These are phyloP conservation scores for Inosperma sp. DNA, from an alignment of 768 basidiomycete genomes.

Conservation along the genomic window DNA sequence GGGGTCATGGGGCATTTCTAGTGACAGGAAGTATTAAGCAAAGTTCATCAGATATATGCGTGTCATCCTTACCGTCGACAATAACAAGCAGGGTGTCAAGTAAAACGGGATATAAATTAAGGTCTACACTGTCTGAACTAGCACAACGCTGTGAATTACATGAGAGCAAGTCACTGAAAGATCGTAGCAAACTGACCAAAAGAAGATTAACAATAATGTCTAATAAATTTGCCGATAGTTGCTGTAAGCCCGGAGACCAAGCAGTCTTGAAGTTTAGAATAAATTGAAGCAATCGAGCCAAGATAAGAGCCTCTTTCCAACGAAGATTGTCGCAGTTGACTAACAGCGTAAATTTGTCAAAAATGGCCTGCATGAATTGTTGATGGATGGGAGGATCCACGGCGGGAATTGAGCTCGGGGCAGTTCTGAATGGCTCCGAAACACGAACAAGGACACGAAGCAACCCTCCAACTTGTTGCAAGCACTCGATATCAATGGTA, in stretches of 20 bases:
- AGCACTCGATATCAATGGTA: slow-evolving; percentile 33
- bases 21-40: slow-evolving; percentile 1
- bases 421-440: slow-evolving; percentile 57
- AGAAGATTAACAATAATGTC: slow-evolving; percentile 44
- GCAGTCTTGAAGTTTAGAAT: slow-evolving; percentile 57
- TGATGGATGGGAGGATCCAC: slow-evolving; percentile 56
- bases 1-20: slow-evolving; percentile 60
- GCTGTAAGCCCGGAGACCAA: slow-evolving; percentile 52
- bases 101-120: slow-evolving; percentile 58
- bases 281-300: slow-evolving; percentile 70
- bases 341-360: slow-evolving; percentile 40
- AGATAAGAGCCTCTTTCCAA: slow-evolving; percentile 41
- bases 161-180: not conserved
- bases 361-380: slow-evolving; percentile 48
- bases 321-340: slow-evolving; percentile 27
- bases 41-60: too few relatives aligned
- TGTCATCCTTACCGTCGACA: slow-evolving; percentile 68
- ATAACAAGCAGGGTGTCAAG: slow-evolving; percentile 72
- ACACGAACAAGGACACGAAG: slow-evolving; percentile 66
- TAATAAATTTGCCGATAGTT: slow-evolving; percentile 40
- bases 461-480: slow-evolving; percentile 59
- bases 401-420: slow-evolving; percentile 38
- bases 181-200: slow-evolving; percentile 38
- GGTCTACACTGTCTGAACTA: slow-evolving; percentile 48
- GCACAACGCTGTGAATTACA: slow-evolving; percentile 47